Conservation (phyloP, 768 basidiomycete genomes). For the Pleurotus citrinopileatus region DNA sequence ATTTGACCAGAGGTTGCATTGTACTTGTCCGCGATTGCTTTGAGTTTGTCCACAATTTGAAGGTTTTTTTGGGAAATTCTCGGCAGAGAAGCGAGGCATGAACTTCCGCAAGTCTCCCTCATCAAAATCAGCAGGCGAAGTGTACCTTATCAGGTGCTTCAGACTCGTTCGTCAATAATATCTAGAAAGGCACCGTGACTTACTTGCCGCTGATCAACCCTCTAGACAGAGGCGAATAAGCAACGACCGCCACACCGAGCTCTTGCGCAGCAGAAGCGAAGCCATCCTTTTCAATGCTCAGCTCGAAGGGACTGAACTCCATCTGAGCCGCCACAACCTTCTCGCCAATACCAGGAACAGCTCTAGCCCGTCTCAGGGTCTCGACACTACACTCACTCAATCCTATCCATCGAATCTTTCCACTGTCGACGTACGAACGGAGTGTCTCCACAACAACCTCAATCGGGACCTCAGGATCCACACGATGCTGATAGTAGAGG, state of each 20-base stretch:
- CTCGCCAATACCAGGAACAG: constrained; percentile 23
- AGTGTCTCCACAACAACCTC: constrained; percentile 29
- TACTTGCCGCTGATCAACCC: constrained; percentile 32
- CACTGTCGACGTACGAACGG: constrained; percentile 28
- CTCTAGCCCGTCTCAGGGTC: constrained; percentile 27
- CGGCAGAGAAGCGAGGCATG: constrained; percentile 29
- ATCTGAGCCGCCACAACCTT: constrained; percentile 26
- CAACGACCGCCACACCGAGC: constrained; percentile 27
- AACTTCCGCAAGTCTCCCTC: constrained; percentile 28
- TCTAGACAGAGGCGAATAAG: constrained; percentile 30
- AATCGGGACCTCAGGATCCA: constrained; percentile 25
- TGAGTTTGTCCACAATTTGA: constrained; percentile 30
- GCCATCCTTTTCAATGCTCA: constrained; percentile 26
- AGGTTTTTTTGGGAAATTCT: constrained; percentile 45
- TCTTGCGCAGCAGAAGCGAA: constrained; percentile 24
- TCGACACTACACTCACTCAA: constrained; percentile 27
- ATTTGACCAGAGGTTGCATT: constrained; percentile 28
- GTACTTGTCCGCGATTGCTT: constrained; percentile 26
- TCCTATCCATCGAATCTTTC: constrained; percentile 29
- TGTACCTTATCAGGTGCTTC: constrained; percentile 21
- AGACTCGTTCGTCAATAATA: not conserved
- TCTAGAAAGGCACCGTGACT: too few relatives aligned
- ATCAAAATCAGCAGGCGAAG: constrained; percentile 32
- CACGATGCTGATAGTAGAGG: constrained; percentile 37
- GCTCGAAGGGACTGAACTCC: constrained; percentile 25